A percentile compares a stretch with the other conserved stretches of the same genome.
Conservation (phyloP, 257 asterid genomes). For the Solanum pimpinellifolium region DNA sequence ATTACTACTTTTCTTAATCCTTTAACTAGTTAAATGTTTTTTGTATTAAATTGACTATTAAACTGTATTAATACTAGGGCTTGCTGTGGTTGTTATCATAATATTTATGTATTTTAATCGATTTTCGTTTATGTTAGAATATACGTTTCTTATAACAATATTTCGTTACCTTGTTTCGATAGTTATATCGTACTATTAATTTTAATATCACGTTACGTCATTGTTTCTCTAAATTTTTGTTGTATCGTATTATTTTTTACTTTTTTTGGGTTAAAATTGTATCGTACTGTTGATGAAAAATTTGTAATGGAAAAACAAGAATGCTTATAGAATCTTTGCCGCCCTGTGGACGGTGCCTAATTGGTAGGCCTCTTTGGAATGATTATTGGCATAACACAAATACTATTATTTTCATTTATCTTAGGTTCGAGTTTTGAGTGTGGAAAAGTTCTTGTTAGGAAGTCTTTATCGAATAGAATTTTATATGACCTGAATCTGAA, state of each 20-base stretch:
- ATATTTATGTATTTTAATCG: background rate
- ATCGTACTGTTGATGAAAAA: no score
- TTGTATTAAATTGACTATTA: background rate
- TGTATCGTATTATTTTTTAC: no score
- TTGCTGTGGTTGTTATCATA: background rate
- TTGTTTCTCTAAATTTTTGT: no score
- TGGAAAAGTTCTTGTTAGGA: no score
- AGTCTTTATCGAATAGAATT: background rate
- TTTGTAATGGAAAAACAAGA: background rate
- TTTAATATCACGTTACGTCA: no score
- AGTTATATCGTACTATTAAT: no score
- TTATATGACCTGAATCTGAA: fast-evolving
- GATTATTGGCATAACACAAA: background rate
- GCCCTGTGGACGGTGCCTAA: background rate
- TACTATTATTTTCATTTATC: background rate
- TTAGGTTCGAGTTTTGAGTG: background rate
- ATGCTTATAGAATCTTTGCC: background rate
- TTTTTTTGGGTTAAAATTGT: no score
- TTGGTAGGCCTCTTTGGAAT: background rate
- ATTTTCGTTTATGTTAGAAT: background rate
- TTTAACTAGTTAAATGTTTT: background rate
- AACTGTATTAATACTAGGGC: background rate
- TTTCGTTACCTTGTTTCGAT: background rate
- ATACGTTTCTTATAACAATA: background rate
- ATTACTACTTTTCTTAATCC: background rate